A percentile compares a stretch with the other conserved stretches of the same genome.
Conservation (phyloP, 805 yeast species). For the Suhomyces sp. region DNA sequence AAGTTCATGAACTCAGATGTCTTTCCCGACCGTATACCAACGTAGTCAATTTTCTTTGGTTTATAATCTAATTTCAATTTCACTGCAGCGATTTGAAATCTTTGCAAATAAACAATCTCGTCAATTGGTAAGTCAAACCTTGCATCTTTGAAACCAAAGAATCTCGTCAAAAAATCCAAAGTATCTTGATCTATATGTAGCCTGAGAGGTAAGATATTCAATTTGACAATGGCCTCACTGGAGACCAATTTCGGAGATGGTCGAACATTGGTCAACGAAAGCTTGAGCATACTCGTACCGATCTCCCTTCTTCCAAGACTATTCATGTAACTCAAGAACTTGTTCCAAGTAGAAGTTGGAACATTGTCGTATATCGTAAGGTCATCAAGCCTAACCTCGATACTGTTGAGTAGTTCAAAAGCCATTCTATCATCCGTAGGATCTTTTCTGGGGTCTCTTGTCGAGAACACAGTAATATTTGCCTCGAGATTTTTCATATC, state of each 20-base stretch:
- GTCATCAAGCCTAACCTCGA: constrained; percentile 51
- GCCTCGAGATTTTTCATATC: constrained; percentile 56
- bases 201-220: constrained; percentile 68
- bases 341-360: constrained; percentile 88
- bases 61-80: constrained; percentile 79
- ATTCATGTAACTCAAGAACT: constrained; percentile 68
- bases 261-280: constrained; percentile 56
- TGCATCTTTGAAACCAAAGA: constrained; percentile 74
- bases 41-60: constrained; percentile 84
- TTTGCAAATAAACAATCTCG: constrained; percentile 67
- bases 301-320: constrained; percentile 69
- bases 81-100: constrained; percentile 59
- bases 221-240: constrained; percentile 58
- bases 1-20: constrained; percentile 85
- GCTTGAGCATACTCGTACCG: constrained; percentile 60
- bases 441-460: constrained; percentile 46
- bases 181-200: constrained; percentile 93
- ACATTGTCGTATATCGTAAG: constrained; percentile 73
- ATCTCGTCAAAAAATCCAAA: constrained; percentile 75
- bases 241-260: constrained; percentile 67
- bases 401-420: constrained; percentile 48
- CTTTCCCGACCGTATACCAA: constrained; percentile 83
- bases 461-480: constrained; percentile 44
- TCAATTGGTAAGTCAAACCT: constrained; percentile 66
- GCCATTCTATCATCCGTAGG: constrained; percentile 29